A percentile compares a stretch with the other conserved stretches of the same genome.
phyloP scores from a whole-genome alignment of 2,329 filamentous ascomycete genomes.

The Aaosphaeria arxii region DNA sequence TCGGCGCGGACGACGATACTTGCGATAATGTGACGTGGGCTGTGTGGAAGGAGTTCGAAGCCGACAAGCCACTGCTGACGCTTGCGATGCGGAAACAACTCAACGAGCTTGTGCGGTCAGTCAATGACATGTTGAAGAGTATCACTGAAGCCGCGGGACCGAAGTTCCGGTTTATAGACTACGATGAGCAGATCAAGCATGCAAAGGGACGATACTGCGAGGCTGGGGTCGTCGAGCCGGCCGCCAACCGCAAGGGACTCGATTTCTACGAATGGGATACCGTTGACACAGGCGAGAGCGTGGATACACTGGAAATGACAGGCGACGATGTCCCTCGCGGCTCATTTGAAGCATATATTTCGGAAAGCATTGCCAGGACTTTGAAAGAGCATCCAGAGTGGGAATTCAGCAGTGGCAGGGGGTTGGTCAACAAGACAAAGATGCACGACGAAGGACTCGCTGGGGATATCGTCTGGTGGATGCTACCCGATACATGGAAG shows the following conservation, averaged over 20 bases:
- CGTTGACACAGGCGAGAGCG: constrained; percentile 21
- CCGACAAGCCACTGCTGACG: constrained; percentile 23
- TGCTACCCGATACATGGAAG: constrained; percentile 29
- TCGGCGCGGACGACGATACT: constrained; percentile 16
- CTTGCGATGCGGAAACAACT: constrained; percentile 18
- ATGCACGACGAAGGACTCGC: constrained; percentile 9
- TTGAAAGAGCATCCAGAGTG: constrained; percentile 23
- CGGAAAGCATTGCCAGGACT: constrained; percentile 19
- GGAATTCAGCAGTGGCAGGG: constrained; percentile 21
- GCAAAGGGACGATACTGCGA: constrained; percentile 26
- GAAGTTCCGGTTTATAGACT: constrained; percentile 23
- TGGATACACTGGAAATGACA: constrained; percentile 11
- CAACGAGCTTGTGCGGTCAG: constrained; percentile 22
- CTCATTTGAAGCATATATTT: constrained; percentile 23
- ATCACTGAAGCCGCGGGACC: constrained; percentile 10
- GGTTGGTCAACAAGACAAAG: constrained; percentile 18
- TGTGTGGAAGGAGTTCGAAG: constrained; percentile 20
- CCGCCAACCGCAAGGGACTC: constrained; percentile 20
- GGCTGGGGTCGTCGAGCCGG: constrained; percentile 19
- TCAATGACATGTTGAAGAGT: constrained; percentile 21
- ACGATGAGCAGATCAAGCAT: constrained; percentile 12
- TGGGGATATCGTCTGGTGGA: constrained; percentile 23
- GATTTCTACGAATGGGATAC: constrained; percentile 33
- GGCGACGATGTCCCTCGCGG: constrained; percentile 21
- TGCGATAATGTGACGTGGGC: constrained; percentile 32